Evolutionary conservation across 1,284 basidiomycete genomes (phyloP), one percentile per base, ranked within the genome.

Genomic region (Tranzscheliella williamsii): DNA sequence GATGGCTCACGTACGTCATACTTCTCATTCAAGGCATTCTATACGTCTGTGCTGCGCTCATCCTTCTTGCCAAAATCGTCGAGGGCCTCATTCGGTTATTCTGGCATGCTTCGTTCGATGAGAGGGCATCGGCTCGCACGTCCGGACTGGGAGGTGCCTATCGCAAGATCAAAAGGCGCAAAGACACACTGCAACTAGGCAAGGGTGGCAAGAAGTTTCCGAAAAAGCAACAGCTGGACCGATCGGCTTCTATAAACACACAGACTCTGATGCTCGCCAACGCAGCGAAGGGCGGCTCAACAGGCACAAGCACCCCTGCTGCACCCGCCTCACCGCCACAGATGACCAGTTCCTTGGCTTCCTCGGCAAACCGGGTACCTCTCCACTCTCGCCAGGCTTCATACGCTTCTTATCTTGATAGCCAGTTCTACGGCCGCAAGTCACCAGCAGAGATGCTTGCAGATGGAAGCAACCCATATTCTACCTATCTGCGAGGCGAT

Each of bases 1-100:
- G 89, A 50, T 98, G 93, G 94, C 85, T 98, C 17, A 85, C 92
- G 6, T 95, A 95, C 78, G 88, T 90, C 63, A 87, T 96, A 53
- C 82, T 97, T 46, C 82, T 94, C 66, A 86, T 95, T 40, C 84
- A 94, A 42, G 91, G 84, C 5, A 82, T 96, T 56, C 85, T 91
- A 39, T 91, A 93, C 75, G 81, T 91, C 5, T 86, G 87, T 24
- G 86, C 92, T 66, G 73, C 85, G 38, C 78, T 90, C 49, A 89
- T 96, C 82, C 83, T 96, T 37, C 37, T 88, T 26, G 84, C 87
- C 78, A 98, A 98, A 80, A 71, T 93, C 42, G 67, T 89, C 32
- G 93, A 97, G 77, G 90, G 86, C 4, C 40, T 85, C 16, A 82
- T 91, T 29, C 88, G 93, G 21, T 83, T 94, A n/a, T 75, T 86